Evolutionary conservation across 441 rosid species (phyloP), one percentile per base, ranked within the genome.

Genomic region (Brassica hybrid): DNA sequence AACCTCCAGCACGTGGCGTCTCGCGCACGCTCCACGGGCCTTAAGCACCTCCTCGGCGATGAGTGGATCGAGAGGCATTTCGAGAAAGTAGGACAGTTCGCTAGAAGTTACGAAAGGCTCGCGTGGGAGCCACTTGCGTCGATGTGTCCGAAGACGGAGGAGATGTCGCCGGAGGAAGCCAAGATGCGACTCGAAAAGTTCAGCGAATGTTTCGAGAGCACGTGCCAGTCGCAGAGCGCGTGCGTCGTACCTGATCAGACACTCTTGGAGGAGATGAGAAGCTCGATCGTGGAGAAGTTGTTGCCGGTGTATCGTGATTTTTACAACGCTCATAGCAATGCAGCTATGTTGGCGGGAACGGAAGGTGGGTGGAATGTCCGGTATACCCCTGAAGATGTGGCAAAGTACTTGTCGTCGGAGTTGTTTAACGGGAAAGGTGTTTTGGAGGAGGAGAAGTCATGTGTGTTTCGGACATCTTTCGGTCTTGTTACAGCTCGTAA

Each of bases 61-160:
- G 94, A 88, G 0, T 94, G 98, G 97, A 76, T 91, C 27, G 30
- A 19, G 0, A 86, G 80, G 69, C 89, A 91, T 32, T 91, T 83
- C 36, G 82, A 82, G 3, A 94, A 85, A 76, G 84, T 86, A 60
- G 82, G 69, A 0, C 91, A 85, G 67, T 94, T 86, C 65, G 79
- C 86, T 0, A 86, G 80, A 9, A 91, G 80, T 43, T 94, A 90
- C 84, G 97, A 83, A 84, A 57, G 78, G 77, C 58, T 91, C 65
- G 93, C 87, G 0, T 94, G 98, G 98, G 86, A 76, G 12, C 74
- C 68, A n/a, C 79, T 87, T 5, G 17, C 76, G 14, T 76, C 67
- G 1, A 59, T 87, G 11, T 65, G 88, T 25, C 88, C 86, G 0
- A 57, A 76, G 16, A 67, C 77, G 11, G 71, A 76, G 13, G 58